Base-by-base conservation (phyloP, 2,329 filamentous ascomycete genomes). In the Claviceps africana region DNA sequence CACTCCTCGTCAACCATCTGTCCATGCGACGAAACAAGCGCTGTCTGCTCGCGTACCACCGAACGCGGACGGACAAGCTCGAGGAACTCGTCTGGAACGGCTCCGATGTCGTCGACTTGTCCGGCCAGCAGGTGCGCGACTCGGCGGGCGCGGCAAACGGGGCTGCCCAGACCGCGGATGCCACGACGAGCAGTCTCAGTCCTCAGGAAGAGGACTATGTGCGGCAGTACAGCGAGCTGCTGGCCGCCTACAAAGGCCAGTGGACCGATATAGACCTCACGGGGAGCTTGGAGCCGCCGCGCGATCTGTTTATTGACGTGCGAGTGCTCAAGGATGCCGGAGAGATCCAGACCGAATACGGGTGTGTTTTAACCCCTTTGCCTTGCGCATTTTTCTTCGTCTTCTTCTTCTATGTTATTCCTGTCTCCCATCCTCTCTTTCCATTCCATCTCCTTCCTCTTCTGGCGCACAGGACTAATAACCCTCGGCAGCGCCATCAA, bases 291-390 rank as follows among this genome's bases (percentile, higher is more conserved):
- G 89, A 95, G 64, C 93, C 93, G 25, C 93, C 93, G n/a, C 81
- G 82, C 60, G 93, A 98, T 68, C 72, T 98, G 51, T 98, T 97
- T 67, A 95, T 98, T 61, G 93, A 98, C 67, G 93, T 98, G 37
- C 77, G 93, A 47, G 93, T 98, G 48, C 71, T 98, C 57, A 96
- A 93, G 66, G 93, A 98, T 72, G 93, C 91, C 1, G 93, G 94
- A 4, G 93, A 98, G 73, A 96, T 98, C 57, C 91, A 98, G 71
- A 98, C 93, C 0, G 94, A 98, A 74, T 98, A 98, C 65, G 93
- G 93, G 86, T 95, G 22, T 45, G 48, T 46, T 22, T 19, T 21
- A 7, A 7, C 10, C 15, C 8, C 21, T 33, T 22, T 6, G 22
- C 22, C 17, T 19, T 42, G 44, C 6, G 7, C 9, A 17, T 44